Conservation (phyloP, 352 stramenopile species). For the Phytophthora sp. region DNA sequence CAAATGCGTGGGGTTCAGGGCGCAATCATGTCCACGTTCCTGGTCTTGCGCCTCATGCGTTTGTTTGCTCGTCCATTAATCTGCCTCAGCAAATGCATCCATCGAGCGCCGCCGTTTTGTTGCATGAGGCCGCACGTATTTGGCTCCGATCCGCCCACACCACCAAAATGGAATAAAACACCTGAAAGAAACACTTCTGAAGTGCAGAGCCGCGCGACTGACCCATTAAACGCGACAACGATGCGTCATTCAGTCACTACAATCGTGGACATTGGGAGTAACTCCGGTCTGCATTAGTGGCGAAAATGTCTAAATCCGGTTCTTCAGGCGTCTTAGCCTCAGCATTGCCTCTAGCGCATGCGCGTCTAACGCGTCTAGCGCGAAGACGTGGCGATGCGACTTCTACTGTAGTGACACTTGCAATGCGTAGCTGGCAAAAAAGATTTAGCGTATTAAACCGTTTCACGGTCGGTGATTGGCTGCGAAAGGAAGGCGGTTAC, state of each 20-base stretch:
- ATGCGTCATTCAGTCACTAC: conserved; percentile 8
- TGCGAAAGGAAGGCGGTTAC: conserved; percentile 5
- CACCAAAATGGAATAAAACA: conserved; percentile 31
- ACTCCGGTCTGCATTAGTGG: not conserved
- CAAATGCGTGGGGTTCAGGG: not conserved
- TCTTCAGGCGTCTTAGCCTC: not conserved
- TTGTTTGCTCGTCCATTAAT: not conserved
- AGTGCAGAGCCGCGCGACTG: conserved; percentile 26
- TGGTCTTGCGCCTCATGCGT: not conserved
- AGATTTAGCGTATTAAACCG: conserved; percentile 7
- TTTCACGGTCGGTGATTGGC: conserved; percentile 16
- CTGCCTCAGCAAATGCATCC: not conserved
- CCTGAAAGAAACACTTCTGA: conserved; percentile 5
- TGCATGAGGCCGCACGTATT: conserved; percentile 18
- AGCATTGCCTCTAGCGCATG: no score
- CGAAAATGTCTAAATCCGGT: not conserved
- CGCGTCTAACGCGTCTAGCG: no score
- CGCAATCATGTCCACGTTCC: not conserved
- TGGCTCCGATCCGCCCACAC: conserved; percentile 17
- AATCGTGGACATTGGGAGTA: not conserved
- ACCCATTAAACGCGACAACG: conserved; percentile 17
- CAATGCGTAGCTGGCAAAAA: not conserved
- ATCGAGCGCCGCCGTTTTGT: not conserved
- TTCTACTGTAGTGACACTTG: no score
- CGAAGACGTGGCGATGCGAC: no score